phyloP scores from a whole-genome alignment of 805 yeast genomes.

The Saccharomycopsis lassenensis region DNA sequence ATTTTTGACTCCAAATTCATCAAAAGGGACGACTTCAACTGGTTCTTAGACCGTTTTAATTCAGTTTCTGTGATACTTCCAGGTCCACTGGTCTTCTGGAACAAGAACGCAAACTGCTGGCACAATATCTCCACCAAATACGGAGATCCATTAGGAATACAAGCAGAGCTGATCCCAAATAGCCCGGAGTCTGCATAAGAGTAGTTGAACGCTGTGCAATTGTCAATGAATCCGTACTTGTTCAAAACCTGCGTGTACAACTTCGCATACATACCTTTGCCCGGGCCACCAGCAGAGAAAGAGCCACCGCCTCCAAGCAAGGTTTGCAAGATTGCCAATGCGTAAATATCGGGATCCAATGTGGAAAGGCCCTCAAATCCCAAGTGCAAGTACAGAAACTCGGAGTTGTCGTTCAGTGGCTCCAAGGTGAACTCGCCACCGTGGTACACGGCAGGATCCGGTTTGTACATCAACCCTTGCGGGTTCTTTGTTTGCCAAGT shows the following conservation, averaged over 20 bases:
- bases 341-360: constrained; percentile 77
- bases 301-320: constrained; percentile 95
- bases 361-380: constrained; percentile 85
- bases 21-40: constrained; percentile 71
- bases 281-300: constrained; percentile 98
- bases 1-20: constrained; percentile 90
- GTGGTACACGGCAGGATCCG: constrained; percentile 37
- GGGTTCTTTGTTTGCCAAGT: constrained; percentile 34
- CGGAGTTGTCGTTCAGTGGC: constrained; percentile 59
- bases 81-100: constrained; percentile 22
- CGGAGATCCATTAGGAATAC: constrained; percentile 79
- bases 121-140: constrained; percentile 73
- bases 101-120: constrained; percentile 43
- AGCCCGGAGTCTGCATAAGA: constrained; percentile 84
- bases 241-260: constrained; percentile 85
- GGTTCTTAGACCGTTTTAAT: constrained; percentile 85
- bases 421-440: constrained; percentile 51
- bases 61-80: constrained; percentile 36
- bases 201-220: constrained; percentile 80
- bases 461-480: constrained; percentile 19
- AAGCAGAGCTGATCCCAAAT: constrained; percentile 79
- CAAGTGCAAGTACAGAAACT: constrained; percentile 73
- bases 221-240: constrained; percentile 84
- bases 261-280: constrained; percentile 96
- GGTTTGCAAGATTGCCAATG: constrained; percentile 81